Evolutionary conservation across 2,329 filamentous ascomycete species (phyloP).

Genomic region (Colletotrichum caudatum): DNA sequence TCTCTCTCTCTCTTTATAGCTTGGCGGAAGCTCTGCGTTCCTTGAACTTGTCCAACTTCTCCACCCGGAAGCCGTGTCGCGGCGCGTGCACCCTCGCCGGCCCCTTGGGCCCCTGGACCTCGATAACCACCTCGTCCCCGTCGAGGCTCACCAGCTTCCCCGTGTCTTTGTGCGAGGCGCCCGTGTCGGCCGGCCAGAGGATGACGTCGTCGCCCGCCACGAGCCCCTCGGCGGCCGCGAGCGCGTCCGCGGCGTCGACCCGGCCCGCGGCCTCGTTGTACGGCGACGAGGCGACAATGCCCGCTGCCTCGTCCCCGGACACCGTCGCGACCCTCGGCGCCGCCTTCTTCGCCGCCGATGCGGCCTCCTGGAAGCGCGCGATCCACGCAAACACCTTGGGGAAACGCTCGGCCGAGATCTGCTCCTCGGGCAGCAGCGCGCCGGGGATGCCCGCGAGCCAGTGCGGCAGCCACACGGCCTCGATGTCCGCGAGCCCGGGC

Average conservation of each 20-base stretch:
- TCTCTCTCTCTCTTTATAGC: neutral
- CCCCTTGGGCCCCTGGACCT: slow-evolving; percentile 57
- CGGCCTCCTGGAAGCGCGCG: slow-evolving; percentile 65
- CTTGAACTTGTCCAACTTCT: slow-evolving; percentile 45
- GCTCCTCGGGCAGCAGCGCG: slow-evolving; percentile 65
- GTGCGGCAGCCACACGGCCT: slow-evolving; percentile 75
- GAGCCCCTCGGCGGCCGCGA: slow-evolving; percentile 60
- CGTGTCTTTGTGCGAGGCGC: slow-evolving; percentile 67
- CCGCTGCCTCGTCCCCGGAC: slow-evolving; percentile 66
- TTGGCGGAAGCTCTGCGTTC: slow-evolving; percentile 27
- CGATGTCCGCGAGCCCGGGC: slow-evolving; percentile 74
- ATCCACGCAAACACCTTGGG: slow-evolving; percentile 75
- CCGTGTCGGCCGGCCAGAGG: slow-evolving; percentile 73
- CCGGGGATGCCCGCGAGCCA: slow-evolving; percentile 71
- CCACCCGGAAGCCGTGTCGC: slow-evolving; percentile 67
- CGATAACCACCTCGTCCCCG: slow-evolving; percentile 68
- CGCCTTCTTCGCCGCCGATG: slow-evolving; percentile 56
- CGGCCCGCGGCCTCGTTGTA: slow-evolving; percentile 59
- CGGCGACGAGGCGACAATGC: slow-evolving; percentile 48
- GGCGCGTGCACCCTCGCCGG: slow-evolving; percentile 70
- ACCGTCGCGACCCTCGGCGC: slow-evolving; percentile 56
- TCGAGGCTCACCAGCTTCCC: slow-evolving; percentile 67
- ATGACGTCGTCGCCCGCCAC: slow-evolving; percentile 65
- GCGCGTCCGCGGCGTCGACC: slow-evolving; percentile 63
- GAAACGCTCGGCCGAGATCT: slow-evolving; percentile 64